Evolutionary conservation across 2,329 filamentous ascomycete genomes (phyloP), one percentile per base, ranked within the genome.

Genomic region (Fusarium nanum): DNA sequence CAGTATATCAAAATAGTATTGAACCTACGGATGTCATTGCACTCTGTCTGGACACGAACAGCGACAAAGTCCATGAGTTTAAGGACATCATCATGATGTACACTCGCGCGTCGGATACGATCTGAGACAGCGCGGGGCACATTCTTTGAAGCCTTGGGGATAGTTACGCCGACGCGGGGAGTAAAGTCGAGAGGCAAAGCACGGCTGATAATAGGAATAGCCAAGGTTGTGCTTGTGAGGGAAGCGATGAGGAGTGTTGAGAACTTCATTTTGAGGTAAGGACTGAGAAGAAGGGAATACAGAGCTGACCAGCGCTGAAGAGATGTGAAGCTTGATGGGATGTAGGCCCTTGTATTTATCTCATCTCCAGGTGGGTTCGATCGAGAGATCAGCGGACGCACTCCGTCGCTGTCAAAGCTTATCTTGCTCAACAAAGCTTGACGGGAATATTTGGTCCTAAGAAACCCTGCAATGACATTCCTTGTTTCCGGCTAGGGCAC

Each of bases 261-360:
- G 14, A 57, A 60, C 64, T 70, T 70, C 68, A 70, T 70, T 3
- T 28, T 47, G 32, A 34, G n/a, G 4, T 28, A 25, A 23, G 14
- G 14, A 16, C 7, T 8, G n/a, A 47, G 16, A 30, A 20, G 8
- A 30, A 8, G 14, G 20, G n/a, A 12, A 22, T 13, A 11, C 30
- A 27, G 23, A 27, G 18, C 27, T 20, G 41, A 20, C 20, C 16
- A 45, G 40, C 28, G 3, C 14, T 41, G 22, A 23, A 16, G 1
- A 20, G 25, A 3, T 27, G 2, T 9, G 18, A n/a, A 34, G n/a
- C 23, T 18, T 3, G 12, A 22, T 14, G 3, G 44, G 30, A 48
- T 7, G 52, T 11, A 22, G 13, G 22, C 6, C 42, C 42, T 68
- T 70, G 48, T 68, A 71, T 13, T 12, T 16, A 8, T 4, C 6